Base-by-base conservation (phyloP, 2,329 filamentous ascomycete species). In the Aspergillus terreus region DNA sequence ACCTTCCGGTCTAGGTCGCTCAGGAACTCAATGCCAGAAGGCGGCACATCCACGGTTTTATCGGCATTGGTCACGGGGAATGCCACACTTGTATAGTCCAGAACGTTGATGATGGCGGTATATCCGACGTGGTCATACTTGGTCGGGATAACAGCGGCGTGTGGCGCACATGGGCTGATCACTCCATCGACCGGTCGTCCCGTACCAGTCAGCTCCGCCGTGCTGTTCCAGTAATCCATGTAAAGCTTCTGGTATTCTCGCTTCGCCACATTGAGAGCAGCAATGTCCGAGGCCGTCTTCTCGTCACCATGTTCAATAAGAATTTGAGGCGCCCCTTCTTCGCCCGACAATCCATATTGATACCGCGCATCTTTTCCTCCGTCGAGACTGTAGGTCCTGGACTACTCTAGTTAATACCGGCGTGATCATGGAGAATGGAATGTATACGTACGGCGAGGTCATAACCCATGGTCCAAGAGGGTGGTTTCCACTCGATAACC, bases 151-250 rank as follows among this genome's bases (percentile, higher is more conserved):
- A 71, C 66, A 0, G 75, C 73, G 2, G 75, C 69, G 33, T 71
- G 72, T 4, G 75, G 68, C 4, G 74, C 73, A 32, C 71, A 57
- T 2, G 76, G 71, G 9, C 66, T 69, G 43, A 78, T 70, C 25
- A 79, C 54, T 11, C 67, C 75, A 58, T 87, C 84, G 0, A 85
- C 80, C 1, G 78, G 71, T 46, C 76, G 71, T 0, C 76, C 75
- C 2, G 70, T 80, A 23, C 75, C 76, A 0, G 80, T 82, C n/a
- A 71, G 44, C 4, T 71, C 65, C 0, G 67, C 71, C 0, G 81
- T 84, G 12, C 71, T 76, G 54, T 84, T 84, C 83, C 82, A 85
- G 60, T 84, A 86, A 47, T 86, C 82, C 65, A 83, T 76, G 56
- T 86, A 86, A 15, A 73, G 67, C 52, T 79, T 80, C 58, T 84